Base-by-base conservation (phyloP, 2,329 filamentous ascomycete species). In the Sordariomycetes sp. region DNA sequence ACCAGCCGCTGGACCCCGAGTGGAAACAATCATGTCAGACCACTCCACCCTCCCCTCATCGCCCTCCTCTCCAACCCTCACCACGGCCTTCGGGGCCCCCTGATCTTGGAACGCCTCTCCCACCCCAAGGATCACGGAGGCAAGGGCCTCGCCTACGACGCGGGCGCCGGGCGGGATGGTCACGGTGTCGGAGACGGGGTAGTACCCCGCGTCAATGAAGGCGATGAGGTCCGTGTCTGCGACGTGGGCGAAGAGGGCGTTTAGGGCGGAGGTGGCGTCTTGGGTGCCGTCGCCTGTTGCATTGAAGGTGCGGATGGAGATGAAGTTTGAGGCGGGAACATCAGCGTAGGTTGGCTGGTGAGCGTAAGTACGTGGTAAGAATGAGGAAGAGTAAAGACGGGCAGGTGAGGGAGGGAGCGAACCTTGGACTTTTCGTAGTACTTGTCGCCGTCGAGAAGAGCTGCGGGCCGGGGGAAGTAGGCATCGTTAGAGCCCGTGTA, bases 261-360 rank as follows among this genome's bases (percentile, higher is more conserved):
- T 86, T 58, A 94, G 79, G 15, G 80, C 81, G 8, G 74, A 74
- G 1, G 89, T 91, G 65, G 94, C 89, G 62, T 94, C 89, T 1
- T 86, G 85, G 1, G 68, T 67, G 39, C 87, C 89, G 64, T 94
- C 87, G 60, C 89, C 89, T 64, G 77, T 83, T 57, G 85, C 86
- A 42, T 87, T 87, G 15, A 73, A 74, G 15, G 74, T 74, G 62
- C 87, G 87, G 64, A 89, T 82, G 59, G 82, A 87, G 63, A 89
- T 67, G 65, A 94, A 90, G 7, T 77, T 74, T 1, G 74, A 74
- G 1, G 76, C 75, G 0, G 81, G 71, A 3, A 84, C 64, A 32
- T 76, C 68, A 58, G 83, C 79, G 65, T 94, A 95, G 62, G 89
- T 81, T 6, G 89, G 89, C 75, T 69, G 45, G 53, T 5, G 32